Conservation (phyloP, 1,284 basidiomycete genomes). For the Puccinia coronata region DNA sequence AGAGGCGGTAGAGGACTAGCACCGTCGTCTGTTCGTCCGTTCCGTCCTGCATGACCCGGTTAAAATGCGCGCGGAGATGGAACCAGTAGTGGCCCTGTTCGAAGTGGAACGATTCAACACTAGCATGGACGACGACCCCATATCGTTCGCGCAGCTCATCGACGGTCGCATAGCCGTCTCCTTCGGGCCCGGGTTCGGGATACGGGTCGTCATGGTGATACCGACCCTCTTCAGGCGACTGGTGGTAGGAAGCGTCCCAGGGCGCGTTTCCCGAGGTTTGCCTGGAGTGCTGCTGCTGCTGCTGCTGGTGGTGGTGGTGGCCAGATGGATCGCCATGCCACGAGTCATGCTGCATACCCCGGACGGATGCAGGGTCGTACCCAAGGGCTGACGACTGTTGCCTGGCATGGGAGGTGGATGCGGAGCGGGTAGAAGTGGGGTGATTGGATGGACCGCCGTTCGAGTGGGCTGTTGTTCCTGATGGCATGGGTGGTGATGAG, state of each 20-base stretch:
- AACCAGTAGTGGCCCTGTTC: conserved; percentile 98
- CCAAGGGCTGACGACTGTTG: not conserved
- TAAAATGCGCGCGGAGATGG: conserved; percentile 79
- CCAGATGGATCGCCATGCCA: conserved; percentile 49
- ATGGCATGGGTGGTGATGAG: conserved; percentile 5
- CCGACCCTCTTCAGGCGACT: not conserved
- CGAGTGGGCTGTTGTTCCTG: not conserved
- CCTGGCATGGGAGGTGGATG: conserved; percentile 15
- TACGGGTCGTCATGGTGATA: conserved; percentile 60
- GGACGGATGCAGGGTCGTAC: not conserved
- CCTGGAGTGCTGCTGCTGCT: no score
- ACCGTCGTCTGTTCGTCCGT: conserved; percentile 63
- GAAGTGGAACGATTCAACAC: conserved; percentile 92
- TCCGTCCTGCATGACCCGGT: conserved; percentile 63
- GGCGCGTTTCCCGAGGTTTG: conserved; percentile 14
- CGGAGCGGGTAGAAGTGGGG: conserved; percentile 20
- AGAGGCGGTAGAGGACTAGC: conserved; percentile 87
- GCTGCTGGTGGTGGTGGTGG: conserved; percentile 6
- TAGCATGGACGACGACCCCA: conserved; percentile 62
- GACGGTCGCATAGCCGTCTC: conserved; percentile 43
- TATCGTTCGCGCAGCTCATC: conserved; percentile 44
- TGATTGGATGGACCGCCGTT: conserved; percentile 19
- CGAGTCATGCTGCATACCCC: not conserved
- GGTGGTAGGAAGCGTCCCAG: conserved; percentile 26
- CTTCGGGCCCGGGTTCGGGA: not conserved